Conservation (phyloP, 352 stramenopile genomes). For the Globisporangium solare region DNA sequence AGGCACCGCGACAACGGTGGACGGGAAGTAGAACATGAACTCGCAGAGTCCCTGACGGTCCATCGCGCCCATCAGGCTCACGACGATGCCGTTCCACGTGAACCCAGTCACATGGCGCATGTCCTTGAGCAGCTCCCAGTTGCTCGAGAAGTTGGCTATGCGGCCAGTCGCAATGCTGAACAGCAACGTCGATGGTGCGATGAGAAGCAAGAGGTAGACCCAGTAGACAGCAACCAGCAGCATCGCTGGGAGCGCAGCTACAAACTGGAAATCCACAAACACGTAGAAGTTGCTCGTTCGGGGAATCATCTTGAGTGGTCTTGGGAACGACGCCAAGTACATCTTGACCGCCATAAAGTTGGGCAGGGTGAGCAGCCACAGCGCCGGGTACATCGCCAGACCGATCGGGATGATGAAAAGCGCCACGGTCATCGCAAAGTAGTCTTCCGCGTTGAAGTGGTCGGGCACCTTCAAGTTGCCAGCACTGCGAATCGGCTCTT, state of each 20-base stretch:
- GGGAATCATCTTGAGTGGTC: no score
- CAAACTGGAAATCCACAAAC: constrained; percentile 10
- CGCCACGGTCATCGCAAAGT: no score
- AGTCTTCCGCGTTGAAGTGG: no score
- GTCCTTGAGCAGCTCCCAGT: constrained; percentile 25
- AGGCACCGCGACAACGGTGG: constrained; percentile 24
- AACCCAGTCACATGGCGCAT: constrained; percentile 29
- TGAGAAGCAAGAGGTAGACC: constrained; percentile 17
- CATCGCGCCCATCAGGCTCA: constrained; percentile 26
- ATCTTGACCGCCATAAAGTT: no score
- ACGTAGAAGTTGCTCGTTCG: no score
- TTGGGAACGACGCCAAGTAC: no score
- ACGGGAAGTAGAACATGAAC: constrained; percentile 31
- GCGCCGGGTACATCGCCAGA: no score
- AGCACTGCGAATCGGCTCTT: no score
- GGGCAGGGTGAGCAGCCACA: no score
- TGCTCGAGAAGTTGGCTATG: constrained; percentile 21
- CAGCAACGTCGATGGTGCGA: constrained; percentile 21
- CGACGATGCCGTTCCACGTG: constrained; percentile 27
- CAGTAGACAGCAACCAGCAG: constrained; percentile 22
- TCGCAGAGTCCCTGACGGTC: constrained; percentile 32
- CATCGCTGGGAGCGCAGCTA: constrained; percentile 12
- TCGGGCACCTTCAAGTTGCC: no score
- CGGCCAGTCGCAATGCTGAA: constrained; percentile 26
- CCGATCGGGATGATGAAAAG: no score